phyloP scores from a whole-genome alignment of 1,284 basidiomycete genomes.

The Fomitiporia mediterranea region DNA sequence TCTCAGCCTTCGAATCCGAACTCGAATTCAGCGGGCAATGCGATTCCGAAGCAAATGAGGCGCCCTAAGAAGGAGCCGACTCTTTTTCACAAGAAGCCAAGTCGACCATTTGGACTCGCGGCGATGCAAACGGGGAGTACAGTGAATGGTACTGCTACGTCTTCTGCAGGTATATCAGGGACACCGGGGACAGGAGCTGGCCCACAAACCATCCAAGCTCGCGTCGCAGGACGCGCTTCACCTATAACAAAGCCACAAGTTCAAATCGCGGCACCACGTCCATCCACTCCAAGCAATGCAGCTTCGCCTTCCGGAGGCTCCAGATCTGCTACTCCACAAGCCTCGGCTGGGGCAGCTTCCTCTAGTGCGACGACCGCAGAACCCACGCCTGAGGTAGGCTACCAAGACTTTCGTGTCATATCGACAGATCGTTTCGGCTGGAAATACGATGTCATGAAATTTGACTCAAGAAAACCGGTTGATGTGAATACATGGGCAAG shows the following conservation, averaged over 20 bases:
- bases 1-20: neutral
- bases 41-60: neutral
- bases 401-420: slow-evolving; percentile 67
- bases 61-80: slow-evolving; percentile 10
- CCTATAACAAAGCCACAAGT: neutral
- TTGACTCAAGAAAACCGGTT: slow-evolving; percentile 64
- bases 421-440: slow-evolving; percentile 74
- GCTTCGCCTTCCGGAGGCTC: slow-evolving; percentile 8
- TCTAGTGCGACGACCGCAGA: neutral
- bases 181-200: neutral
- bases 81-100: slow-evolving; percentile 19
- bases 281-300: neutral
- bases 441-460: slow-evolving; percentile 85
- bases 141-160: slow-evolving; percentile 1
- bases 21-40: neutral
- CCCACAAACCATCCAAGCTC: neutral
- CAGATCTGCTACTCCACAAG: slow-evolving; percentile 3
- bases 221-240: neutral
- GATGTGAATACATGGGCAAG: slow-evolving; percentile 59
- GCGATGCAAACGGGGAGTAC: slow-evolving; percentile 15
- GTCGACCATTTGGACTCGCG: slow-evolving; percentile 12
- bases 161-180: neutral
- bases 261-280: neutral
- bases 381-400: slow-evolving; percentile 26
- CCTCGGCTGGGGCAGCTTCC: neutral